A percentile compares a stretch with the other conserved stretches of the same genome.
phyloP scores from a whole-genome alignment of 306 rosid species.

The Oxytropis ochrocephala region DNA sequence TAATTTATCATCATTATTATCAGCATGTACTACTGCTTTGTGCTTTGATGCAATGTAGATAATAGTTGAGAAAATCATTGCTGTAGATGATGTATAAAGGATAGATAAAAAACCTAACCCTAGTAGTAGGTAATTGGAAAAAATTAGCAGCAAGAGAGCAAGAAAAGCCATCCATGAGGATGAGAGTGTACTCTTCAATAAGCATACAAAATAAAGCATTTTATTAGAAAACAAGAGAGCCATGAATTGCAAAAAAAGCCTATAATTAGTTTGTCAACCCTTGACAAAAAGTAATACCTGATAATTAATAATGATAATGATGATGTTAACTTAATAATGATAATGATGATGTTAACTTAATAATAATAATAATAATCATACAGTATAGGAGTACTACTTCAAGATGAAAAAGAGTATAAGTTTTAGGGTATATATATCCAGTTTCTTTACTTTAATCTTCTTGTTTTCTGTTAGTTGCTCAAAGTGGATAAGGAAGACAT shows the following conservation, averaged over 20 bases:
- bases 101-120: slow-evolving; percentile 40
- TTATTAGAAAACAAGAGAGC: slow-evolving; percentile 9
- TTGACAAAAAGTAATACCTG: slow-evolving; percentile 19
- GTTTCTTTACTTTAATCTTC: too few species aligned
- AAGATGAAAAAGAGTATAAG: too few species aligned
- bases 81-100: slow-evolving; percentile 39
- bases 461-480: too few species aligned
- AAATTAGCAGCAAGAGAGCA: slow-evolving; percentile 32
- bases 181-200: slow-evolving; percentile 28
- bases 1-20: slow-evolving; percentile 4
- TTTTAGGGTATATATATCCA: too few species aligned
- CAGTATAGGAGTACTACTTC: too few species aligned
- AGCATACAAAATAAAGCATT: slow-evolving; percentile 49
- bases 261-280: too few species aligned
- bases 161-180: slow-evolving; percentile 44
- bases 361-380: too few species aligned
- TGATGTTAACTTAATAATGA: neutral
- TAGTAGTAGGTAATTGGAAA: slow-evolving; percentile 30
- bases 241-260: neutral
- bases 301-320: neutral
- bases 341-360: too few species aligned
- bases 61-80: slow-evolving; percentile 37
- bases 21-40: neutral
- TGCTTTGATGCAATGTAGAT: slow-evolving; percentile 34
- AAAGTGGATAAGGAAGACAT: too few species aligned